These are phyloP conservation scores for Quillaja saponaria DNA, from an alignment of 306 rosid genomes.

Conservation along the genomic window DNA sequence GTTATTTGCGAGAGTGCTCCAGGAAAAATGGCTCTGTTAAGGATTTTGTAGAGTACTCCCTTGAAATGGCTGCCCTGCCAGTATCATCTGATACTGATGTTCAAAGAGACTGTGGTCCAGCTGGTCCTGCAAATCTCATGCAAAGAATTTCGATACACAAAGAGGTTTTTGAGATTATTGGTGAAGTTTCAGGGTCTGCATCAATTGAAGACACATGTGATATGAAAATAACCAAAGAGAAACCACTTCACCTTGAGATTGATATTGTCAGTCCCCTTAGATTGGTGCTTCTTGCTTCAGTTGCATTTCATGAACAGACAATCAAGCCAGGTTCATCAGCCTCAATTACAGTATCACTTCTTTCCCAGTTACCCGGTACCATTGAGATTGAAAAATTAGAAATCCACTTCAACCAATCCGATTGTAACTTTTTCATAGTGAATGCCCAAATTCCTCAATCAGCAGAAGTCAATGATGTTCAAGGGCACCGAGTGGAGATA, in stretches of 20 bases:
- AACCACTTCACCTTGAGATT: constrained; percentile 78
- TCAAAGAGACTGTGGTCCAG: constrained; percentile 73
- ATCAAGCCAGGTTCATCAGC: constrained; percentile 74
- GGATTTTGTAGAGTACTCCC: constrained; percentile 86
- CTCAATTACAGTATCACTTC: constrained; percentile 68
- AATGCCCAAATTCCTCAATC: constrained; percentile 56
- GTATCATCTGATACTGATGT: constrained; percentile 56
- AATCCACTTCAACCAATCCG: constrained; percentile 84
- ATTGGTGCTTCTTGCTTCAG: constrained; percentile 84
- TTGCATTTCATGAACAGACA: constrained; percentile 87
- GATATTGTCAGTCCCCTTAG: constrained; percentile 94
- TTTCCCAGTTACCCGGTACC: constrained; percentile 69
- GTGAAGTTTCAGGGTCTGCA: constrained; percentile 45
- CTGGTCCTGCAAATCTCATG: constrained; percentile 65
- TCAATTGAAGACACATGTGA: constrained; percentile 39
- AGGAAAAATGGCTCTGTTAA: constrained; percentile 57
- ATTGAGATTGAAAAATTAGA: constrained; percentile 77
- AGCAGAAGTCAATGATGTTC: constrained; percentile 44
- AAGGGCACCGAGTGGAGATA: constrained; percentile 51
- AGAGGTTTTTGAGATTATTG: constrained; percentile 70
- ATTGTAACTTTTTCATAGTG: constrained; percentile 69
- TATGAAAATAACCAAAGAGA: constrained; percentile 51
- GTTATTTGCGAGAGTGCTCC: constrained; percentile 87
- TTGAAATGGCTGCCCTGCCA: constrained; percentile 95
- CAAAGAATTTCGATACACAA: constrained; percentile 75